These are phyloP conservation scores for Mycosarcoma mackinlayi DNA, from an alignment of 1,284 basidiomycete genomes.

Conservation along the genomic window DNA sequence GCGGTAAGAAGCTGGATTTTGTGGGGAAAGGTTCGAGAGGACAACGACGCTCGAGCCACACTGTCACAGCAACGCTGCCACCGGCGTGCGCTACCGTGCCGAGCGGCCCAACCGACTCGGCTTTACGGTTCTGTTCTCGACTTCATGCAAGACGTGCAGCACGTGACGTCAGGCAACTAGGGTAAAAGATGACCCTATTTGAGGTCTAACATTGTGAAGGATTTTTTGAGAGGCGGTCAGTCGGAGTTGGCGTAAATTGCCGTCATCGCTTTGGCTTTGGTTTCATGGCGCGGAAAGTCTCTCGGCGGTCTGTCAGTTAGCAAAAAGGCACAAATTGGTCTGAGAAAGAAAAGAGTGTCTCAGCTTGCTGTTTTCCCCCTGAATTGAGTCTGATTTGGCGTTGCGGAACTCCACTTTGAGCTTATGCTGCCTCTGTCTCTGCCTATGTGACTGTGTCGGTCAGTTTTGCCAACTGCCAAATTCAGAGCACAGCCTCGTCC, in stretches of 20 bases:
- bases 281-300: too few species aligned
- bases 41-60: constrained; percentile 34
- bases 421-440: too few species aligned
- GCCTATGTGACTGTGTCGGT: too few species aligned
- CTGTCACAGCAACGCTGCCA: too few species aligned
- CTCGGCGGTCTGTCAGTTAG: constrained; percentile 5
- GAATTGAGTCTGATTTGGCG: too few species aligned
- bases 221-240: too few species aligned
- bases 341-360: too few species aligned
- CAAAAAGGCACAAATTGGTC: too few species aligned
- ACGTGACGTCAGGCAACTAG: constrained; percentile 28
- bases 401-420: constrained; percentile 7
- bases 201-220: constrained; percentile 11
- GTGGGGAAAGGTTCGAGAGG: constrained; percentile 24
- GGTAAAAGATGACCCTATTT: too few species aligned
- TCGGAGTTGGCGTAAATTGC: neutral
- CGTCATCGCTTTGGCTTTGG: constrained; percentile 22
- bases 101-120: neutral
- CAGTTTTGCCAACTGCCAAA: neutral
- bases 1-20: neutral
- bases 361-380: too few species aligned
- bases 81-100: neutral
- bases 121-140: too few species aligned
- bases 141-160: constrained; percentile 15
- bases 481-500: neutral